Base-by-base conservation (phyloP, 2,329 filamentous ascomycete species). In the Chrysoporthe cubensis region DNA sequence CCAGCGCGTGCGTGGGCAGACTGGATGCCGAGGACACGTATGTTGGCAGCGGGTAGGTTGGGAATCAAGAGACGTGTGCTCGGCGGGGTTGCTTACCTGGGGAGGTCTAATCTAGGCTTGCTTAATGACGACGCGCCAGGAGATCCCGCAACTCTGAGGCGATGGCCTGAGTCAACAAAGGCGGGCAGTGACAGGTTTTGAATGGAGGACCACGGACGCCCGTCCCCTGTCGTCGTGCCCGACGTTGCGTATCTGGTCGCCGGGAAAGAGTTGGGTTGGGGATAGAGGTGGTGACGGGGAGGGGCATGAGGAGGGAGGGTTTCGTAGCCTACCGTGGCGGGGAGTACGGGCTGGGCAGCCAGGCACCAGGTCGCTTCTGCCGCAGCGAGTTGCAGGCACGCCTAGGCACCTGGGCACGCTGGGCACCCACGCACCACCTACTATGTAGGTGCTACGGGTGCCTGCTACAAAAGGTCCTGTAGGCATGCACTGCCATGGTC, bases 71-170 rank as follows among this genome's bases (percentile, higher is more conserved):
- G 21, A 61, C 54, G 54, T 40, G 16, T 40, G 54, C 54, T 57
- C 54, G 32, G 59, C 59, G 43, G 59, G 26, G 42, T 11, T 61
- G 21, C 59, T 61, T 46, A 61, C 59, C 59, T 61, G 11, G 14
- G 34, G 18, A 57, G 34, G 34, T 18, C 32, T n/a, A 34, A 21
- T 57, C 54, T 57, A 21, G 54, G 26, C 14, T 32, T 11, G 21
- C 21, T 14, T 4, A 32, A 40, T 21, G 54, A 57, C 40, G 32
- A 40, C 54, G 34, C 18, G 54, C 54, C 54, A 40, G 54, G 34
- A 57, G 32, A 57, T 40, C 13, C 32, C 34, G 18, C 9, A 14
- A 61, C 43, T 1, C 6, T 26, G 6, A 7, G 11, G 16, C 16
- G 42, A 46, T 37, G 16, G 14, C 8, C 13, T 32, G 43, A 48